Evolutionary conservation across 1,284 basidiomycete genomes (phyloP), one percentile per base, ranked within the genome.

Genomic region (Apiotrichum laibachii): DNA sequence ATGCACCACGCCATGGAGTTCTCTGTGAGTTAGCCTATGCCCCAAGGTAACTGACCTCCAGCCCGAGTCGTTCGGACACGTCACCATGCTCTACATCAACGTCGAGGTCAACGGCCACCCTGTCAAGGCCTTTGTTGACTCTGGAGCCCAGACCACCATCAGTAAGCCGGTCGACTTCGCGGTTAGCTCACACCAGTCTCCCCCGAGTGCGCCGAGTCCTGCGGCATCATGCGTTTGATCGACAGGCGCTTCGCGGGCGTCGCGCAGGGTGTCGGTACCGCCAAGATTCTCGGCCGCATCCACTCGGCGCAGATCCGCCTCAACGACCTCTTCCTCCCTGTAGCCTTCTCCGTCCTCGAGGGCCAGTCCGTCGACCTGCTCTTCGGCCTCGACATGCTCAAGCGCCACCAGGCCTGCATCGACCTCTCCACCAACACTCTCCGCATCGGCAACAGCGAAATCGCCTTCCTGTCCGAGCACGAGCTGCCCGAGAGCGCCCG

Each of bases 341-440:
- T 95, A 73, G 86, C 92, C 0, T 93, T 99, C 76, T 95, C 92
- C 1, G 88, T 99, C 65, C 90, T 99, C 84, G 95, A 99, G 83
- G 93, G 93, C 26, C 85, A 87, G 37, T 86, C 89, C 56, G 92
- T 98, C 44, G 95, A 99, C 69, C 85, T 99, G 21, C 82, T 99
- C 2, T 89, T 99, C 55, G 96, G 95, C 6, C 83, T 99, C 19
- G 95, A 99, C 81, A 99, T 99, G 96, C 85, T 99, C 66, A 98
- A 95, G 78, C 88, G 93, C 1, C 92, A 97, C 73, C 93, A 97
- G 75, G 94, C 93, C 11, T 89, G 86, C 68, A 97, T 99, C 72
- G 96, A 99, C 77, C 84, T 99, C 31, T 83, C 86, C 60, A 90
- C 91, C 76, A 86, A 88, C 69, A 88, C 89, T 13, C 84, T 99